Conservation (phyloP, 495 filamentous ascomycete genomes). For the Trichoderma erinaceum region DNA sequence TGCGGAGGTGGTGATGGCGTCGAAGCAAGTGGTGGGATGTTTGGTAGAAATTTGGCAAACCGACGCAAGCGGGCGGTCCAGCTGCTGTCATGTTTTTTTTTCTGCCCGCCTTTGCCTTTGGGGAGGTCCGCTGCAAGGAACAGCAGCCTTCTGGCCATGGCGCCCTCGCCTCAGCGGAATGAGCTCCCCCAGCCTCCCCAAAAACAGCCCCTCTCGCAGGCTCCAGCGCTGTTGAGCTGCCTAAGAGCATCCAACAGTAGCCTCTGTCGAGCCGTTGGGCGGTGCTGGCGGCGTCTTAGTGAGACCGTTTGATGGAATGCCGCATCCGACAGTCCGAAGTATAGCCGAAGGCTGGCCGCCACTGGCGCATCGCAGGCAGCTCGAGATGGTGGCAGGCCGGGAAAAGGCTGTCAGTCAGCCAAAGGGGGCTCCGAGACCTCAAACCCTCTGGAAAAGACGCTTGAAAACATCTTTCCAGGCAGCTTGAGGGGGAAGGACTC, state of each 20-base stretch:
- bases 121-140: conserved; percentile 7
- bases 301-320: neutral
- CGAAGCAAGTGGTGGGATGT: conserved; percentile 3
- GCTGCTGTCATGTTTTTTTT: conserved; percentile 9
- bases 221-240: neutral
- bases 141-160: neutral
- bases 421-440: neutral
- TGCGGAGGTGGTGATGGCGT: neutral
- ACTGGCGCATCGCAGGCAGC: conserved; percentile 13
- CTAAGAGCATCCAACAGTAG: neutral
- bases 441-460: neutral
- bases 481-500: neutral
- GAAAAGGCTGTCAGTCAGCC: neutral
- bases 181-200: conserved; percentile 5
- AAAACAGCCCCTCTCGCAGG: neutral
- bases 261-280: neutral
- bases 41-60: conserved; percentile 13
- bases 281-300: neutral
- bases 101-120: neutral
- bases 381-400: conserved; percentile 4
- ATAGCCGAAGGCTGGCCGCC: conserved; percentile 8
- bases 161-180: neutral
- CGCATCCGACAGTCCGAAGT: neutral
- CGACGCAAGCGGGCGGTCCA: conserved; percentile 13
- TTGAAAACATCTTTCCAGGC: neutral